Evolutionary conservation across 1,284 basidiomycete species (phyloP).

Genomic region (Pseudomicrostroma phylloplanum): DNA sequence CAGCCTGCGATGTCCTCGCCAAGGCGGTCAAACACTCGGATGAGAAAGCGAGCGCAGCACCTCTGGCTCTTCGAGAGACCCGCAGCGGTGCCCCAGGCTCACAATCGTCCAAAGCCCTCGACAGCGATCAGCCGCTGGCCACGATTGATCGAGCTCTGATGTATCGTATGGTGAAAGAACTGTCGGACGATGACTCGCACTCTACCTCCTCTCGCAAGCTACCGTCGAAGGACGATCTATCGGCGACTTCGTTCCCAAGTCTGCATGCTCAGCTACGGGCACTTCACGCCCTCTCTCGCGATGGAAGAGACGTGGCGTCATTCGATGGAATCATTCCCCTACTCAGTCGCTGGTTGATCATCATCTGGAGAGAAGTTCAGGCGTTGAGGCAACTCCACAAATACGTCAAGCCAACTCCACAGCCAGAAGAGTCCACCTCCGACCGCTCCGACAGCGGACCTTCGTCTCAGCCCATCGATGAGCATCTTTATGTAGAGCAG

Average conservation of each 20-base stretch:
- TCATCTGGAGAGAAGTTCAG: constrained; percentile 38
- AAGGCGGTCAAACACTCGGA: constrained; percentile 31
- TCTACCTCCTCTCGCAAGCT: background rate
- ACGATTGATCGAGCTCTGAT: constrained; percentile 39
- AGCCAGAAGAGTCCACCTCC: constrained; percentile 10
- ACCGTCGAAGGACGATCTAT: constrained; percentile 2
- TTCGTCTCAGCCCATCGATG: constrained; percentile 7
- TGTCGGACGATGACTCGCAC: background rate
- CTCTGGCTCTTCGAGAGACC: constrained; percentile 28
- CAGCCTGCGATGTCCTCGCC: constrained; percentile 27
- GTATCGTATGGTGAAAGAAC: constrained; percentile 32
- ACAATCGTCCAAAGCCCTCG: constrained; percentile 31
- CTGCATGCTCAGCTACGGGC: constrained; percentile 35
- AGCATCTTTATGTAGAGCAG: constrained; percentile 14
- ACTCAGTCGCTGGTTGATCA: constrained; percentile 30
- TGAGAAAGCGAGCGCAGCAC: constrained; percentile 24
- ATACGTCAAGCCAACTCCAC: background rate
- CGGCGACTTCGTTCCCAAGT: constrained; percentile 12
- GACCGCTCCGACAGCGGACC: background rate
- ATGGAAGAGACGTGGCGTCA: constrained; percentile 40
- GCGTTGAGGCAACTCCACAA: constrained; percentile 16
- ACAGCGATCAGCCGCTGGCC: constrained; percentile 35
- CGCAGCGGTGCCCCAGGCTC: constrained; percentile 39
- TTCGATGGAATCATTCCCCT: constrained; percentile 34
- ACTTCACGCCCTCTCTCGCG: constrained; percentile 40